Base-by-base conservation (phyloP, 768 basidiomycete genomes). In the Astraeus odoratus region DNA sequence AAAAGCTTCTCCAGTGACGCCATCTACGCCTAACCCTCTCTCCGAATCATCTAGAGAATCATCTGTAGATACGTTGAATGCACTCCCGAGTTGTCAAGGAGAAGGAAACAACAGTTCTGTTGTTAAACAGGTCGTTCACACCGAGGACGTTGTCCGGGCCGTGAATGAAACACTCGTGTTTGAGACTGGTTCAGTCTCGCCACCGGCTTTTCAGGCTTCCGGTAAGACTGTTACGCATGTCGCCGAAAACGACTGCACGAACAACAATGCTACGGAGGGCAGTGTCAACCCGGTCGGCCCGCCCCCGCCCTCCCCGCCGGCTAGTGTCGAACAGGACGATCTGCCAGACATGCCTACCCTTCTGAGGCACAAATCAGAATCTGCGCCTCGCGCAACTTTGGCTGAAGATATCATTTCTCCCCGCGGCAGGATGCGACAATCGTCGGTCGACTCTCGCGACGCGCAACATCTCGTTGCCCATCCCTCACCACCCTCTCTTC, bases 271-370 rank as follows among this genome's bases (percentile, higher is more conserved):
- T 8, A 38, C 33, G 25, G 10, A 10, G 1, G 15, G 49, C 10
- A 10, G 38, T 4, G 12, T 29, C 13, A 29, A 50, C 16, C 49
- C 51, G 23, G 37, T 64, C 5, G 79, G 80, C n/a, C 80, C 79
- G 8, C 78, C 77, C 0, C 79, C 78, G 2, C 78, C 80, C 8
- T 80, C 74, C 0, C 72, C 72, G 1, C 73, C 72, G 8, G 71
- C 72, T 18, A 75, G 73, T 53, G 61, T 64, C 24, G 59, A 51
- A 39, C 55, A 54, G 7, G 57, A 57, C 29, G 33, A 55, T 51
- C 36, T 59, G 56, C 25, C 58, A 58, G 39, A 57, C 55, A 48
- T 44, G 64, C 33, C 66, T 58, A 20, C 61, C 51, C 8, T 65
- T 64, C 15, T 44, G 50, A 48, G 39, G 38, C 49, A 39, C 42